Conservation (phyloP, 163 green algal genomes). For the Scenedesmus sp. region DNA sequence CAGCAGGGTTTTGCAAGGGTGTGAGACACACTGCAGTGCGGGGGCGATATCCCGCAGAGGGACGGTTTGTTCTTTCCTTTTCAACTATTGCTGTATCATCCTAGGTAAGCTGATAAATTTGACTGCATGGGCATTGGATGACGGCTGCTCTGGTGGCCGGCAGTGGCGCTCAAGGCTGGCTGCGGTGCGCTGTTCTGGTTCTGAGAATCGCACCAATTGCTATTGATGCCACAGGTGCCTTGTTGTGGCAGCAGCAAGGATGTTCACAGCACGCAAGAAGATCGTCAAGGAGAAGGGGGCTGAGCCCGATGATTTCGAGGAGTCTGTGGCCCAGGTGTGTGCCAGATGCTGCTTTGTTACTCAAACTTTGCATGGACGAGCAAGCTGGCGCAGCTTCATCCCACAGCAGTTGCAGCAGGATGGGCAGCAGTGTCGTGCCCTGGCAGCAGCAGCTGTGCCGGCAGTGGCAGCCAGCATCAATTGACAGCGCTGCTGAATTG, state of each 20-base stretch:
- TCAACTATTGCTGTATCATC: background rate
- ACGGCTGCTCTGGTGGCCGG: background rate
- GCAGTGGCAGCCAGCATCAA: conserved; percentile 22
- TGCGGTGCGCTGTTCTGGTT: background rate
- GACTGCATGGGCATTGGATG: background rate
- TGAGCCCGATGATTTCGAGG: conserved; percentile 96
- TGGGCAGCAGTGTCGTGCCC: background rate
- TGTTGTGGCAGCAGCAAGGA: conserved; percentile 60
- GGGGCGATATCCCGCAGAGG: background rate
- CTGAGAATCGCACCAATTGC: background rate
- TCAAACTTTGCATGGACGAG: background rate
- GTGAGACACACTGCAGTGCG: background rate
- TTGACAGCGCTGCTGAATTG: background rate
- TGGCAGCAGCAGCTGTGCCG: background rate
- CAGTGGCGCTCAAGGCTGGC: background rate
- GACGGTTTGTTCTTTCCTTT: background rate
- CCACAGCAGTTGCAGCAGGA: background rate
- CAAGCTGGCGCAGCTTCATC: background rate
- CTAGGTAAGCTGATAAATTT: conserved; percentile 4
- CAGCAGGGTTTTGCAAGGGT: background rate
- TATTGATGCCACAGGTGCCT: conserved; percentile 42
- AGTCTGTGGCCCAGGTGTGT: conserved; percentile 96
- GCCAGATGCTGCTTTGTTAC: background rate
- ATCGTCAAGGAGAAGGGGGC: conserved; percentile 94
- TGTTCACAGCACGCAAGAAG: conserved; percentile 96